Base-by-base conservation (phyloP, 2,329 filamentous ascomycete species). In the Penicillium sp. region DNA sequence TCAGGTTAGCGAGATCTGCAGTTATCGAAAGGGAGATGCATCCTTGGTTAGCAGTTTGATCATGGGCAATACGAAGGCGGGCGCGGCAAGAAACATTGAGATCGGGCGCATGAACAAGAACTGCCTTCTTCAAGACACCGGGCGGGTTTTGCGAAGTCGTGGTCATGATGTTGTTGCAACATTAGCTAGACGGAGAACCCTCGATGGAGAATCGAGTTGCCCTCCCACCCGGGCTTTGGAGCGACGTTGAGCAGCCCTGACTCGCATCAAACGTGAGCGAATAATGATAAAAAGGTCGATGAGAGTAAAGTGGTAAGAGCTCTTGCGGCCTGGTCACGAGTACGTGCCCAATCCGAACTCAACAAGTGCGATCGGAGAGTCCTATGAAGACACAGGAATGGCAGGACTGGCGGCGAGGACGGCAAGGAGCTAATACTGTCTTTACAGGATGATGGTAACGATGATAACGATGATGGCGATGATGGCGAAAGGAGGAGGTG, bases 191-290 rank as follows among this genome's bases (percentile, higher is more conserved):
- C 34, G 31, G 3, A 31, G 13, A 48, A 39, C 56, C 56, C 57
- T 57, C 56, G 50, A 59, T 29, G n/a, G n/a, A n/a, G 24, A 52
- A 58, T 59, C 53, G 57, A 58, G 57, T 53, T 44, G 13, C 57
- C 57, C 56, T 50, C 57, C 57, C 54, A 54, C 57, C 57, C 56
- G 45, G 57, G 56, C 56, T 59, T 59, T 58, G 28, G n/a, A 53
- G 31, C 32, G 50, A n/a, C 3, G 13, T 37, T 52, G 56, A 59
- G 57, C 54, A 59, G 57, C 57, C 56, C 54, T 58, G 57, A 57
- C 57, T 59, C 57, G 44, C 7, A 42, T 48, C 46, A 55, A 31
- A 46, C 42, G 32, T 49, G 22, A n/a, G 28, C 45, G 17, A 47
- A 43, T 45, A 43, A 45, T 48, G 21, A 51, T 47, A 28, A 52